A percentile compares a stretch with the other conserved stretches of the same genome.
Evolutionary conservation across 2,329 filamentous ascomycete genomes (phyloP).

Genomic region (Colletotrichum lindemuthianum): DNA sequence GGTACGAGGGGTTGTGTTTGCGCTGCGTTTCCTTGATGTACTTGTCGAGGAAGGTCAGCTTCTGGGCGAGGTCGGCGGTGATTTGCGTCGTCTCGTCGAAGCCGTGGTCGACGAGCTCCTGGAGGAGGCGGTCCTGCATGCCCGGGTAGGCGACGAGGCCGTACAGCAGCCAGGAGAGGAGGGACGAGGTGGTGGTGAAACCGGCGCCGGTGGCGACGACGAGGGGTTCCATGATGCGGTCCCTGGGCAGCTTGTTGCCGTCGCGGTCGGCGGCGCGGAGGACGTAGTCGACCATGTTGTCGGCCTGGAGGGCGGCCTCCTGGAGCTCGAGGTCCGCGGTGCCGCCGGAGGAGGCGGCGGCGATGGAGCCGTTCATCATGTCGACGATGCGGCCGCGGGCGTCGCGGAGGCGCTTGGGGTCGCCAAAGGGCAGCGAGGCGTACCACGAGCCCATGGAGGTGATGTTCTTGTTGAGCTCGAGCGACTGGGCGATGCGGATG

Average conservation of each 20-base stretch:
- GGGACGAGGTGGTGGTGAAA: slow-evolving; percentile 68
- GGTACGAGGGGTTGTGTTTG: slow-evolving; percentile 69
- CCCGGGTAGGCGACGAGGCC: slow-evolving; percentile 62
- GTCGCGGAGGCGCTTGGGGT: slow-evolving; percentile 55
- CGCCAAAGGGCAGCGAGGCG: slow-evolving; percentile 65
- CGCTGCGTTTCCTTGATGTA: slow-evolving; percentile 71
- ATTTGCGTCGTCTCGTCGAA: slow-evolving; percentile 55
- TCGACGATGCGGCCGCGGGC: slow-evolving; percentile 45
- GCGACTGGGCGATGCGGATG: slow-evolving; percentile 56
- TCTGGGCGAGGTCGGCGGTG: slow-evolving; percentile 57
- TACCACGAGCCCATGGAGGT: slow-evolving; percentile 67
- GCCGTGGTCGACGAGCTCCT: slow-evolving; percentile 64
- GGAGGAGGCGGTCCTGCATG: slow-evolving; percentile 65
- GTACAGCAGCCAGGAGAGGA: slow-evolving; percentile 69
- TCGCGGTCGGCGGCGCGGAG: slow-evolving; percentile 63
- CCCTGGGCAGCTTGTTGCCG: slow-evolving; percentile 62
- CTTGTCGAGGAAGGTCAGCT: slow-evolving; percentile 63
- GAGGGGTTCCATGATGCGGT: slow-evolving; percentile 51
- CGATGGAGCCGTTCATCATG: slow-evolving; percentile 52
- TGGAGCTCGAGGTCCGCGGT: slow-evolving; percentile 53
- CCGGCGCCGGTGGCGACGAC: slow-evolving; percentile 66
- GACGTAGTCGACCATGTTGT: slow-evolving; percentile 60
- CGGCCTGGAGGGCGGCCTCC: slow-evolving; percentile 60
- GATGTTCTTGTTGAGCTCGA: slow-evolving; percentile 69
- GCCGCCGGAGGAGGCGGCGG: slow-evolving; percentile 50